A percentile compares a stretch with the other conserved stretches of the same genome.
Conservation (phyloP, 2,329 filamentous ascomycete species). For the Xylogone sp. region DNA sequence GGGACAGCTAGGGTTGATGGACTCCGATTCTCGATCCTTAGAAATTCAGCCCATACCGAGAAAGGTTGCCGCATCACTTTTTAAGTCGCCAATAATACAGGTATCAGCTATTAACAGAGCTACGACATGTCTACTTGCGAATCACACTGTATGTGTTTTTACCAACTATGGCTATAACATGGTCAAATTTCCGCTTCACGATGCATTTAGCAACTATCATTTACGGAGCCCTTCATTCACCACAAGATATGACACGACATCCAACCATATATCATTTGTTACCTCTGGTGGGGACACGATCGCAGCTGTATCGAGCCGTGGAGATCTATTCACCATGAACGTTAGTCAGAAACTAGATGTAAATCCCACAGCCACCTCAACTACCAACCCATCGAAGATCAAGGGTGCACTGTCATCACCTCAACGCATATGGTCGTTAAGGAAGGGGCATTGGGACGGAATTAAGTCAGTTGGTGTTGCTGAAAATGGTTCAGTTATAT, state of each 20-base stretch:
- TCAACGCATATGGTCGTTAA: slow-evolving; percentile 82
- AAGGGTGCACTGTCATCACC: slow-evolving; percentile 75
- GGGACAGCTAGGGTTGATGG: slow-evolving; percentile 89
- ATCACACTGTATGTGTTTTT: slow-evolving; percentile 88
- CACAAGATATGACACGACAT: slow-evolving; percentile 58
- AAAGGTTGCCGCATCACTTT: slow-evolving; percentile 82
- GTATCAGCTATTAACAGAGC: slow-evolving; percentile 89
- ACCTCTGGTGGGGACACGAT: slow-evolving; percentile 88
- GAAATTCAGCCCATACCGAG: slow-evolving; percentile 79
- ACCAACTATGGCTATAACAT: slow-evolving; percentile 96
- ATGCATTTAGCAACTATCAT: slow-evolving; percentile 67
- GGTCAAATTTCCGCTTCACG: slow-evolving; percentile 72
- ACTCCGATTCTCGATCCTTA: slow-evolving; percentile 88
- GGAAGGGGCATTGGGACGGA: slow-evolving; percentile 63
- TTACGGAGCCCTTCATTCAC: slow-evolving; percentile 63
- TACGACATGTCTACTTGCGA: slow-evolving; percentile 80
- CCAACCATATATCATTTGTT: slow-evolving; percentile 71
- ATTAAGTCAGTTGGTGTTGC: slow-evolving; percentile 84
- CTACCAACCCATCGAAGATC: slow-evolving; percentile 89
- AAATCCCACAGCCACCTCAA: slow-evolving; percentile 62
- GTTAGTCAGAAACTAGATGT: slow-evolving; percentile 66
- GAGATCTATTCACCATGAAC: slow-evolving; percentile 83
- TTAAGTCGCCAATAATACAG: slow-evolving; percentile 67
- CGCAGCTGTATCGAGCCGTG: slow-evolving; percentile 77
- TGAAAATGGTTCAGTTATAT: slow-evolving; percentile 90